Conservation (phyloP, 2,329 filamentous ascomycete genomes). For the Monosporascus ibericus region DNA sequence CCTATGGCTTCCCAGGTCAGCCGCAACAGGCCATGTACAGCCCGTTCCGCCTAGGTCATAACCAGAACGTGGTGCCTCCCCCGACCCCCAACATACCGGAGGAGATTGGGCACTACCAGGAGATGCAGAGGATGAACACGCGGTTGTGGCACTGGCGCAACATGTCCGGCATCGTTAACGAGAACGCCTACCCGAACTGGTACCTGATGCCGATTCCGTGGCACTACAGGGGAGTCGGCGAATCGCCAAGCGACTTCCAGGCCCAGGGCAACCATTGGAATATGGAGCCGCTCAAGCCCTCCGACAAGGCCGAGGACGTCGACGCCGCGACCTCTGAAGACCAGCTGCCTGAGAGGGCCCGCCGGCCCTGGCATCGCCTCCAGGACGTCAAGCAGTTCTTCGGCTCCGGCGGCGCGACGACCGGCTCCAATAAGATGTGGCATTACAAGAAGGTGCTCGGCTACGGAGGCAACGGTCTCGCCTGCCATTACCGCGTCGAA, state of each 20-base stretch:
- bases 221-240: background rate
- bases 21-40: no score
- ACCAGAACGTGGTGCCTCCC: no score
- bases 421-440: background rate
- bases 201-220: background rate
- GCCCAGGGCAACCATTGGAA: background rate
- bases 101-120: background rate
- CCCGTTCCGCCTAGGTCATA: no score
- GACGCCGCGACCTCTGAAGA: background rate
- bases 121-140: background rate
- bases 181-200: background rate
- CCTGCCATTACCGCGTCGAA: background rate
- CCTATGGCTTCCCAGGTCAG: no score
- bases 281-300: background rate
- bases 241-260: background rate
- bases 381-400: background rate
- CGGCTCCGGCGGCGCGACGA: background rate
- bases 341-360: background rate
- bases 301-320: background rate
- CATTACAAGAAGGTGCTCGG: background rate
- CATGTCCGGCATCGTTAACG: background rate
- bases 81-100: no score
- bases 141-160: background rate
- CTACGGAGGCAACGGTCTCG: background rate
- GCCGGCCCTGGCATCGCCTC: background rate